Conservation (phyloP, 1,284 basidiomycete genomes). For the Spongispora temasekensis region DNA sequence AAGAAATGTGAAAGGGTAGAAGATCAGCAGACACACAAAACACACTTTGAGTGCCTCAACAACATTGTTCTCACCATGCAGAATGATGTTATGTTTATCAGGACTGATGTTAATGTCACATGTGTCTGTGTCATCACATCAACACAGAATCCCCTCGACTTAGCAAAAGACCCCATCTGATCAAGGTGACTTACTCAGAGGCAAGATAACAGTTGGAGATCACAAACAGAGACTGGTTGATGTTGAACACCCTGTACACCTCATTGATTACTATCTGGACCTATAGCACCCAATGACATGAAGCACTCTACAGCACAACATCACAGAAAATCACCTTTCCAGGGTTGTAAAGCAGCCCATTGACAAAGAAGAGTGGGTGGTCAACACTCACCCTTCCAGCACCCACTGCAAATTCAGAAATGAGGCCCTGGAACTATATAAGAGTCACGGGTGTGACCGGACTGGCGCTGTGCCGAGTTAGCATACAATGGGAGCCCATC, state of each 20-base stretch:
- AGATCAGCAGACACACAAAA: background rate
- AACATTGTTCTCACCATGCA: slow-evolving; percentile 87
- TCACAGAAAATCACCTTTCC: slow-evolving; percentile 53
- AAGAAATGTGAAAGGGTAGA: background rate
- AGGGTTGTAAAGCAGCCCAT: slow-evolving; percentile 87
- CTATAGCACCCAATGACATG: slow-evolving; percentile 39
- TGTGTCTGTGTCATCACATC: slow-evolving; percentile 51
- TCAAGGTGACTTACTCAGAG: slow-evolving; percentile 60
- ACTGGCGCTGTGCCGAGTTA: slow-evolving; percentile 3
- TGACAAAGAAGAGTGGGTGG: slow-evolving; percentile 93
- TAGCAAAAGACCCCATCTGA: too few relatives aligned
- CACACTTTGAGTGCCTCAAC: slow-evolving; percentile 78
- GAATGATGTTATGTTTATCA: slow-evolving; percentile 93
- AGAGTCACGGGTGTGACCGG: slow-evolving; percentile 35
- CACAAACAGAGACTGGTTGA: slow-evolving; percentile 79
- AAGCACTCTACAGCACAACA: background rate
- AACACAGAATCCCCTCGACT: background rate
- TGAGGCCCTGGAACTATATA: slow-evolving; percentile 70
- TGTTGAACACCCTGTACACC: slow-evolving; percentile 84
- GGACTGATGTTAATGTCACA: slow-evolving; percentile 97
- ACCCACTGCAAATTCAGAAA: slow-evolving; percentile 75
- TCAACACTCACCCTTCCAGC: slow-evolving; percentile 79
- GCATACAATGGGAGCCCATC: background rate
- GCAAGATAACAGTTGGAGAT: slow-evolving; percentile 83
- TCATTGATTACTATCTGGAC: slow-evolving; percentile 89